Evolutionary conservation across 306 rosid species (phyloP).

Genomic region (Begonia peltatifolia): DNA sequence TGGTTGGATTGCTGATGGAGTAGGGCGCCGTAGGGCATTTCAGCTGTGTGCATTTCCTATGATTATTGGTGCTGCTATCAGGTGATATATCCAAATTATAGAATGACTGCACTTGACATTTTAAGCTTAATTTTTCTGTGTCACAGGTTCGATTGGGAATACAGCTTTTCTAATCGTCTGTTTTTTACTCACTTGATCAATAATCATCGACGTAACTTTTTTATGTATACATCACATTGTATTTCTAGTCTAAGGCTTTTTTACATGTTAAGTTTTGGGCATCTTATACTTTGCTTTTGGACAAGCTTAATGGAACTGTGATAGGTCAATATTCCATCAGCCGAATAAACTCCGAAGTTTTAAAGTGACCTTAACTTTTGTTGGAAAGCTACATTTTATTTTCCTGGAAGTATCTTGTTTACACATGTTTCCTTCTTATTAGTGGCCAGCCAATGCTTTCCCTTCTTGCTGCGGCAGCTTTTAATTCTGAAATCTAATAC

Average conservation of each 20-base stretch:
- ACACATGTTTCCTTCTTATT: background rate
- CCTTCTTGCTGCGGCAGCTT: background rate
- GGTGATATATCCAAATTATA: slow-evolving; percentile 26
- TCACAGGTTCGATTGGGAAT: no score
- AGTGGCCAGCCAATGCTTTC: background rate
- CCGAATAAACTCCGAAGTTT: background rate
- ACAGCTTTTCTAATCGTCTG: no score
- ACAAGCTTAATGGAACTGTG: background rate
- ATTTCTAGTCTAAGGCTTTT: no score
- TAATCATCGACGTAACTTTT: no score
- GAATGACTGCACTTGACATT: no score
- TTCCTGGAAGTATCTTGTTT: background rate
- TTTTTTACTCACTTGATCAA: no score
- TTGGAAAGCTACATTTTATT: background rate
- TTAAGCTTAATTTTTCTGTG: no score
- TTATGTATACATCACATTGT: no score
- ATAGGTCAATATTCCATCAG: background rate
- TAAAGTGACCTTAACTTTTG: background rate
- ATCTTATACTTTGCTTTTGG: background rate
- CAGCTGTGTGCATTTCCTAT: slow-evolving; percentile 82
- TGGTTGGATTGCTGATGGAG: slow-evolving; percentile 93
- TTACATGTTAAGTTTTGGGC: no score
- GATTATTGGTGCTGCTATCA: slow-evolving; percentile 79
- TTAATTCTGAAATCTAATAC: background rate
- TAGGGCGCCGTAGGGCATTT: slow-evolving; percentile 92